Base-by-base conservation (phyloP, 2,329 filamentous ascomycete species). In the Diaporthe helianthi region DNA sequence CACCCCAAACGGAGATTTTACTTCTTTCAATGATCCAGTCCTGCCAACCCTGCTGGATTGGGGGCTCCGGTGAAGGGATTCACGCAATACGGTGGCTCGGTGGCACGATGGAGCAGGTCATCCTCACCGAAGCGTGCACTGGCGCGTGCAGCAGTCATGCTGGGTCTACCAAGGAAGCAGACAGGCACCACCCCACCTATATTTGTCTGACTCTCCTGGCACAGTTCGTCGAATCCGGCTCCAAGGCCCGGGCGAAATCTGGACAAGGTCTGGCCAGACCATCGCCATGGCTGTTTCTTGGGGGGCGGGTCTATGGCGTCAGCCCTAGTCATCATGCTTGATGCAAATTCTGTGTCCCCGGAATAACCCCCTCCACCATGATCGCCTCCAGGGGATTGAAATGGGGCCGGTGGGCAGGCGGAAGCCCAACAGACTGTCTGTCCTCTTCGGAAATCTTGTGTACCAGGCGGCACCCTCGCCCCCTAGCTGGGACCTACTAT, bases 61-160 rank as follows among this genome's bases (percentile, higher is more conserved):
- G 29, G 58, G 29, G 29, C 58, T n/a, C 41, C 44, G 29, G 44
- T 49, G 29, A 63, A 49, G 58, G 29, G 26, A 36, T 24, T 19
- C 41, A 33, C 58, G 58, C 44, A 63, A 49, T 47, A 36, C 58
- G 29, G 29, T 49, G 41, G 44, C 44, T 33, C 44, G 29, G 58
- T 63, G 58, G 58, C 58, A 49, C 41, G 19, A 63, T 44, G n/a
- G 29, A 36, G 58, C 29, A 49, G 41, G 26, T 8, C 44, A 49
- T 49, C 44, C 58, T 49, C 58, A 63, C 58, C 58, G 44, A 63
- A 49, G 13, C 58, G 49, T 41, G 58, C 41, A 61, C 41, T 33
- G 55, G 41, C 13, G 41, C 41, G 55, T 33, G 55, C 55, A 61
- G 41, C 38, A 46, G 17, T 22, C 19, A 19, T 5, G 19, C 41